These are phyloP conservation scores for Fraxinus excelsior DNA, from an alignment of 257 asterid species.

Conservation along the genomic window DNA sequence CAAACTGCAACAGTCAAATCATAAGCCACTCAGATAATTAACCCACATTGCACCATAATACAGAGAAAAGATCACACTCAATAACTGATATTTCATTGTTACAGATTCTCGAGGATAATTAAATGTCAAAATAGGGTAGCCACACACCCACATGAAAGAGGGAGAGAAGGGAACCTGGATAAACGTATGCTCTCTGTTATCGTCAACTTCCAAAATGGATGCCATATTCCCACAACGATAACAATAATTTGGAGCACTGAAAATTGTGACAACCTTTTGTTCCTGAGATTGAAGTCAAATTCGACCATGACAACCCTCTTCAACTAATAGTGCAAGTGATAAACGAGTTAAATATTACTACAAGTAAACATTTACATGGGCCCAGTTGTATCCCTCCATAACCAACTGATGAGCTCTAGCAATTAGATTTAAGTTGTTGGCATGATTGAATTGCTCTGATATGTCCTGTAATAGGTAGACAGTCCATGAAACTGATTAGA, in stretches of 20 bases:
- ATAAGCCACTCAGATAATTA: constrained; percentile 1
- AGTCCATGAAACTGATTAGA: constrained; percentile 9
- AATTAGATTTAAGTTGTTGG: constrained; percentile 77
- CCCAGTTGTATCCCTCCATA: constrained; percentile 98
- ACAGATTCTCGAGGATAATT: background rate
- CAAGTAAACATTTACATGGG: constrained; percentile 61
- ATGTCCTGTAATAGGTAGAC: constrained; percentile 61
- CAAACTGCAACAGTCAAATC: constrained; percentile 57
- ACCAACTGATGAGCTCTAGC: constrained; percentile 98
- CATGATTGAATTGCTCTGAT: constrained; percentile 94
- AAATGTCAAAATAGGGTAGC: background rate
- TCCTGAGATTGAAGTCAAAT: constrained; percentile 55
- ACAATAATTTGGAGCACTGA: constrained; percentile 96
- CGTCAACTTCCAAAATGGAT: constrained; percentile 95
- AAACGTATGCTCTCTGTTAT: constrained; percentile 78
- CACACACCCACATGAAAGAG: background rate
- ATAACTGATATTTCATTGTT: background rate
- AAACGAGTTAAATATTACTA: background rate
- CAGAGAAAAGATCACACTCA: background rate
- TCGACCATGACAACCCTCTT: constrained; percentile 18
- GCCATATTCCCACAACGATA: constrained; percentile 99
- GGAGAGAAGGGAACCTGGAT: constrained; percentile 66
- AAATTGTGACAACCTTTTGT: constrained; percentile 93
- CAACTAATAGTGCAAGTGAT: background rate
- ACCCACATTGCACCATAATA: background rate